A percentile compares a stretch with the other conserved stretches of the same genome.
Conservation (phyloP, 108 stramenopile species). For the Asterionellopsis glacialis region DNA sequence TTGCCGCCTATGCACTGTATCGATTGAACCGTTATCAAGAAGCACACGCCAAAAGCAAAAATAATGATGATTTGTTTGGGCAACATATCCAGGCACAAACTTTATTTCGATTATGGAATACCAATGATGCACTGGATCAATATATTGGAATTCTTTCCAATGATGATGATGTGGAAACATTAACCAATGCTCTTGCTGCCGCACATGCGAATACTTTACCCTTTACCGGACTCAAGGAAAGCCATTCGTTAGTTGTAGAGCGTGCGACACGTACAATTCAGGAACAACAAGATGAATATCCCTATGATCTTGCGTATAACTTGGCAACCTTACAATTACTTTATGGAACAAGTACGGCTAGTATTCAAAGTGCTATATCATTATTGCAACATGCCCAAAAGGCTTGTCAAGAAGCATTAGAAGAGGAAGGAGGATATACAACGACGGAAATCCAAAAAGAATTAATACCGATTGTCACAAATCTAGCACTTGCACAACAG, state of each 20-base stretch:
- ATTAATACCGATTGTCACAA: too few species aligned
- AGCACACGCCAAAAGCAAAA: background rate
- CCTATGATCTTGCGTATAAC: constrained; percentile 8
- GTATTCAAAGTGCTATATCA: background rate
- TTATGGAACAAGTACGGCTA: background rate
- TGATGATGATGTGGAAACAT: constrained; percentile 18
- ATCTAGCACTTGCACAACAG: too few species aligned
- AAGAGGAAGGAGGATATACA: too few species aligned
- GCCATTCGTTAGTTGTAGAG: background rate
- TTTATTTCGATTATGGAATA: constrained; percentile 21
- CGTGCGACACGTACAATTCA: background rate
- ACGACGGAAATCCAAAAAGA: too few species aligned
- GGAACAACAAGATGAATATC: background rate
- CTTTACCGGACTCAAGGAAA: background rate
- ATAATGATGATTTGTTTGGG: too few species aligned
- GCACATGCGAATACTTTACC: background rate
- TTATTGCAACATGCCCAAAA: background rate
- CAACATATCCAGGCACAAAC: constrained; percentile 21
- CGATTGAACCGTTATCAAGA: constrained; percentile 8
- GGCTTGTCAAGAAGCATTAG: too few species aligned
- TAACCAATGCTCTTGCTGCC: constrained; percentile 15
- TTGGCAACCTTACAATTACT: constrained; percentile 4
- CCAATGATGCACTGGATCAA: constrained; percentile 12
- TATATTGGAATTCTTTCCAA: constrained; percentile 12
- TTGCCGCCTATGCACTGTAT: constrained; percentile 14